phyloP scores from a whole-genome alignment of 1,284 basidiomycete species.

The Ustilago hordei region DNA sequence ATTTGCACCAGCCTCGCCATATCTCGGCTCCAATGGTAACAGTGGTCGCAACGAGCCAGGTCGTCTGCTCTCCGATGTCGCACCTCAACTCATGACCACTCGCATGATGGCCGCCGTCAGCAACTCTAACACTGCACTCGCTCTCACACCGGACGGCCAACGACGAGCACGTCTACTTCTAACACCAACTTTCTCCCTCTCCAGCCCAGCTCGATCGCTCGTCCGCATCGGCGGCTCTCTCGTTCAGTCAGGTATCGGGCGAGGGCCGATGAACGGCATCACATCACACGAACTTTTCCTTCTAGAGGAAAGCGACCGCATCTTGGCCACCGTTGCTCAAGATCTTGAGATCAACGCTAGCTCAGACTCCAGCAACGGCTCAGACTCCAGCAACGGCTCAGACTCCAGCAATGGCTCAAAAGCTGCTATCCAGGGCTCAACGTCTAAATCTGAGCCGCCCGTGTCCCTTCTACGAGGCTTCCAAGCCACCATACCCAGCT shows the following conservation, averaged over 20 bases:
- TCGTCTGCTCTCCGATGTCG: constrained; percentile 66
- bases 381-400: constrained; percentile 11
- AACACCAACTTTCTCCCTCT: constrained; percentile 60
- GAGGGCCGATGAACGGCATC: constrained; percentile 58
- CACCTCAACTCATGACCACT: constrained; percentile 67
- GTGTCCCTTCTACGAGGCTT: constrained; percentile 68
- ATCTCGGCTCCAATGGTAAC: constrained; percentile 31
- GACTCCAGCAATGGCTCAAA: constrained; percentile 14
- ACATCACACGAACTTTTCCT: constrained; percentile 65
- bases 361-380: constrained; percentile 9
- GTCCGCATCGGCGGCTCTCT: constrained; percentile 64
- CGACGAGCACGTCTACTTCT: constrained; percentile 54
- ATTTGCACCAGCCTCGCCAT: constrained; percentile 48
- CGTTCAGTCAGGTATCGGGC: constrained; percentile 53
- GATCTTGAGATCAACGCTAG: constrained; percentile 45
- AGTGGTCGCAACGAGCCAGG: constrained; percentile 43
- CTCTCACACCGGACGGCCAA: constrained; percentile 53
- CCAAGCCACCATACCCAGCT: constrained; percentile 65
- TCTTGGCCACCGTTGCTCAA: constrained; percentile 55
- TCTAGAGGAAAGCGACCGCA: constrained; percentile 65
- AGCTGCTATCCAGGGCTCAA: constrained; percentile 32
- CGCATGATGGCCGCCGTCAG: constrained; percentile 65
- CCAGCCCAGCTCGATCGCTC: constrained; percentile 61
- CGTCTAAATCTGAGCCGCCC: constrained; percentile 36
- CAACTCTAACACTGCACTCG: constrained; percentile 57